phyloP scores from a whole-genome alignment of 177 flowering plant species.

The Vitis hybrid region DNA sequence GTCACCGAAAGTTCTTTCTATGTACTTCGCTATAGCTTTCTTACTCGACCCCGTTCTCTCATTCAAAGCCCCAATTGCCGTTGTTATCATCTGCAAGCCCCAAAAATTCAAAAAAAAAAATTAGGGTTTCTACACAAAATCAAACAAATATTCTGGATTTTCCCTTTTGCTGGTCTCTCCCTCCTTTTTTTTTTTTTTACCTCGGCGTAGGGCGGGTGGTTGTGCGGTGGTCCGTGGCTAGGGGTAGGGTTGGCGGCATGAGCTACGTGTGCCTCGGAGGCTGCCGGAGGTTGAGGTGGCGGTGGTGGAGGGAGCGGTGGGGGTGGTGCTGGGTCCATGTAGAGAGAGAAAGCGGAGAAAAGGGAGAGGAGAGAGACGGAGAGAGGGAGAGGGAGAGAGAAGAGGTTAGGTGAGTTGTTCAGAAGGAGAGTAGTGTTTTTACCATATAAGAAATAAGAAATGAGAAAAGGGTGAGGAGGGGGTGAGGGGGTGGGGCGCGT shows the following conservation, averaged over 20 bases:
- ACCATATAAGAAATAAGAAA: too few species aligned
- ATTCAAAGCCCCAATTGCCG: conserved; percentile 52
- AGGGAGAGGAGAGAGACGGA: neutral
- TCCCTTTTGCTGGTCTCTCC: too few species aligned
- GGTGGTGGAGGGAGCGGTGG: neutral
- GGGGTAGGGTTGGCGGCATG: conserved; percentile 19
- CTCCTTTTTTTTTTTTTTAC: conserved; percentile 17
- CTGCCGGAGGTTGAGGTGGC: conserved; percentile 1
- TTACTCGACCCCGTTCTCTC: conserved; percentile 65
- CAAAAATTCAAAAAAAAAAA: neutral
- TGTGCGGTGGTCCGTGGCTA: neutral
- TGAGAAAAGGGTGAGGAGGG: too few species aligned
- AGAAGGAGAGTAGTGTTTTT: too few species aligned
- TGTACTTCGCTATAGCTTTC: conserved; percentile 62
- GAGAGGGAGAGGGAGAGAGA: neutral
- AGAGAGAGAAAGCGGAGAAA: conserved; percentile 1
- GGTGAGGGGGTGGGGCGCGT: too few species aligned
- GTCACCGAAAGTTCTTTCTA: conserved; percentile 39
- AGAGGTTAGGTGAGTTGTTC: neutral
- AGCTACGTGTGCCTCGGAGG: conserved; percentile 11
- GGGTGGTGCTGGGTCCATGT: conserved; percentile 10
- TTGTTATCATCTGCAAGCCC: conserved; percentile 53
- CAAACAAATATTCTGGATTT: too few species aligned
- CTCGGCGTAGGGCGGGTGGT: conserved; percentile 56
- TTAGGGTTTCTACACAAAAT: neutral